Percentiles rank a stretch among this genome's conserved stretches.
Evolutionary conservation across 495 filamentous ascomycete species (phyloP).

Genomic region (Thermochaetoides thermophila): DNA sequence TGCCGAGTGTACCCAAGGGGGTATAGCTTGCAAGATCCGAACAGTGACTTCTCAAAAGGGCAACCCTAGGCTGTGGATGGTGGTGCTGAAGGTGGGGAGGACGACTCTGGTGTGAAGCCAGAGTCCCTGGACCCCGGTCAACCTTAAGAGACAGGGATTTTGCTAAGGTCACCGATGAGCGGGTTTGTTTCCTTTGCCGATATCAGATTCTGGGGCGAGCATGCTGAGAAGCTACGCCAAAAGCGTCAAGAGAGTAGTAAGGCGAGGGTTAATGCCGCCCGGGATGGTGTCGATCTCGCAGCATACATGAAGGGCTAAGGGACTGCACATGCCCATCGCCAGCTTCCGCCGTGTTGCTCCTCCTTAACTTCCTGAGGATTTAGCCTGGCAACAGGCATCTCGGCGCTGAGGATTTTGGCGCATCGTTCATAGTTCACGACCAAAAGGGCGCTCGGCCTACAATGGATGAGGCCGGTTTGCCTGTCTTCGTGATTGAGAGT

Average conservation of each 20-base stretch:
- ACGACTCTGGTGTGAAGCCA: slow-evolving; percentile 3
- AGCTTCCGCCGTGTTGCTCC: too few relatives aligned
- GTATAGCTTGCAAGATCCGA: slow-evolving; percentile 4
- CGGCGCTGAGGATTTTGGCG: slow-evolving; percentile 8
- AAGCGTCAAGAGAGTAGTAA: too few relatives aligned
- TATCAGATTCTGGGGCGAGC: slow-evolving; percentile 9
- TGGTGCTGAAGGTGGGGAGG: slow-evolving; percentile 9
- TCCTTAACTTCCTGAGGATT: slow-evolving; percentile 6
- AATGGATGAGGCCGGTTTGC: too few relatives aligned
- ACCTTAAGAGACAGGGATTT: slow-evolving; percentile 1
- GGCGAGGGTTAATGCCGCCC: too few relatives aligned
- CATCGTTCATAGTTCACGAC: neutral
- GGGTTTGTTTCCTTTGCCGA: slow-evolving; percentile 17
- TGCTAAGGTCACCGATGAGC: slow-evolving; percentile 14
- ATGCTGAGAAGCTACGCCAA: too few relatives aligned
- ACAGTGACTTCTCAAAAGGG: slow-evolving; percentile 6
- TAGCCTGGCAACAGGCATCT: slow-evolving; percentile 7
- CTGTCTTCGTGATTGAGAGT: too few relatives aligned
- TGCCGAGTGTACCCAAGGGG: slow-evolving; percentile 3
- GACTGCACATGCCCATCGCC: too few relatives aligned
- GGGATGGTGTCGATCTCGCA: slow-evolving; percentile 3
- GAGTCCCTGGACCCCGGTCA: neutral
- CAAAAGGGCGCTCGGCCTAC: too few relatives aligned
- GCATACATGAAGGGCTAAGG: too few relatives aligned
- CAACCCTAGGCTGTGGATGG: slow-evolving; percentile 3